Evolutionary conservation across 805 yeast species (phyloP), one percentile per base, ranked within the genome.

Genomic region (Lipomyces yamanashiensis): DNA sequence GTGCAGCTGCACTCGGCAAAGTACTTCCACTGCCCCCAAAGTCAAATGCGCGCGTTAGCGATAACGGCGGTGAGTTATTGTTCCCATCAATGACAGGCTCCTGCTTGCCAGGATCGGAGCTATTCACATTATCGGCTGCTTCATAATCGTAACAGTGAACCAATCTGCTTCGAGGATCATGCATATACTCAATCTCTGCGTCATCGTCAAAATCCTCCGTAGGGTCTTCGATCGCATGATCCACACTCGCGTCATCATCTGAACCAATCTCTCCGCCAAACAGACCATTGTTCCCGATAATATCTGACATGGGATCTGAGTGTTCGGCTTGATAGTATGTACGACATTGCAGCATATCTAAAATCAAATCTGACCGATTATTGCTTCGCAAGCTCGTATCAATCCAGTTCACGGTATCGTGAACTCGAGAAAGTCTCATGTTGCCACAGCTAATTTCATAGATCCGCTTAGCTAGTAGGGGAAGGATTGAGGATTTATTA

Each of bases 321-420:
- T 28, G 54, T 49, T 64, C 65, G 6, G 56, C 50, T 7, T 53
- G 17, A 36, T 62, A 62, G 23, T 41, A 62, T 49, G 45, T 61
- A 8, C 64, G 62, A 21, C 67, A 66, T 17, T 58, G 59, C 50
- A 57, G 34, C 67, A 66, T 44, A 15, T 62, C 67, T 28, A 59
- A 39, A 4, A 66, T 33, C 39, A 59, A 8, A 17, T 54, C 61
- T 12, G 60, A 41, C 28, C 57, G 36, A 49, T 63, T 33, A 34
- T 58, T 59, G 33, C 49, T 53, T 3, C 69, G 64, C 43, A 66
- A 19, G 23, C 33, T 54, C 28, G 44, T 17, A 36, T 66, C 69
- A 28, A 63, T 39, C 67, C 67, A 63, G 33, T 59, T 64, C 7
- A 61, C 34, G 1, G 69, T 63, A 21, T 44, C 55, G n/a, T 52